A percentile compares a stretch with the other conserved stretches of the same genome.
Conservation (phyloP, 441 rosid species). For the Breynia disticha region DNA sequence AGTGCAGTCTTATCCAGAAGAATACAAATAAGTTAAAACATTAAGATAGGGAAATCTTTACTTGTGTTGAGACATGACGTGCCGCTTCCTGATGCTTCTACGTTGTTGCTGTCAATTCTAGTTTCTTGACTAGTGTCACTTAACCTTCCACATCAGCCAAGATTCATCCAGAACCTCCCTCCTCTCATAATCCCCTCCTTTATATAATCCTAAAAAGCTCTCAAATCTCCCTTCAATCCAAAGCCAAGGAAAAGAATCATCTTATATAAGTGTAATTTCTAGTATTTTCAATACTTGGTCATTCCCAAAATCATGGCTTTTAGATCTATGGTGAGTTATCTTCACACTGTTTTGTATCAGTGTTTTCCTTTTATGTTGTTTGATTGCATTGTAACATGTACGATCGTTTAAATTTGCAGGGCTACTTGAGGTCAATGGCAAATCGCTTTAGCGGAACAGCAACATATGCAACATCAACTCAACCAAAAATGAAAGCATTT, state of each 20-base stretch:
- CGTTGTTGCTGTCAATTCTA: conserved; percentile 9
- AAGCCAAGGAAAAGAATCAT: conserved; percentile 1
- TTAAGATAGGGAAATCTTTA: too few species aligned
- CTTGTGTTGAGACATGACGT: conserved; percentile 16
- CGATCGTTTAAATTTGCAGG: conserved; percentile 13
- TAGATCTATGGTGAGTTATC: conserved; percentile 30
- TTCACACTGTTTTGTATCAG: too few species aligned
- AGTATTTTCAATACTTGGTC: not conserved
- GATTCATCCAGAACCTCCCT: conserved; percentile 27
- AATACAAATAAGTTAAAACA: too few species aligned
- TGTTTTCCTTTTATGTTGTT: not conserved
- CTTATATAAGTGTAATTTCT: too few species aligned
- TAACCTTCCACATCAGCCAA: conserved; percentile 17
- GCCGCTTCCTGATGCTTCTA: conserved; percentile 40
- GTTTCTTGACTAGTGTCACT: conserved; percentile 13
- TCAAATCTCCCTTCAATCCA: not conserved
- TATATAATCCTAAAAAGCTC: conserved; percentile 6
- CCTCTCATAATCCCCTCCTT: not conserved
- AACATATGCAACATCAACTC: conserved; percentile 26
- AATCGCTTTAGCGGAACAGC: conserved; percentile 18
- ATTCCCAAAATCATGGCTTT: conserved; percentile 24
- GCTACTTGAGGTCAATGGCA: conserved; percentile 21
- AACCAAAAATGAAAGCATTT: conserved; percentile 24
- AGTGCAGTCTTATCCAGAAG: too few species aligned
- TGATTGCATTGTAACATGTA: not conserved